phyloP scores from a whole-genome alignment of 768 basidiomycete species.

The Pleurotus djamor region DNA sequence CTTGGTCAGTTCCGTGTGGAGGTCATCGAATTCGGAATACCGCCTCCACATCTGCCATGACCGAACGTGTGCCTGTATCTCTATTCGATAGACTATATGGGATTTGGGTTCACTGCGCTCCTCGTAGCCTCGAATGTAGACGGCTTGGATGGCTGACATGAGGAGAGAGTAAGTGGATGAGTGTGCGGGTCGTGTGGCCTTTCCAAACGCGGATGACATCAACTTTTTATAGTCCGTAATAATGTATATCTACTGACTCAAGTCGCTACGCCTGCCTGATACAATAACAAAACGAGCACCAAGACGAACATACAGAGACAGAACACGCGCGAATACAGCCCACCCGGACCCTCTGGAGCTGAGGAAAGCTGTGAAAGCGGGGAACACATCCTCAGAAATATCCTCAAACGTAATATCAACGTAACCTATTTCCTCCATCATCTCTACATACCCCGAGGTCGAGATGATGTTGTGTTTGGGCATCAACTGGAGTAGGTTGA shows the following conservation, averaged over 20 bases:
- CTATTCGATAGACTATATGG: conserved; percentile 82
- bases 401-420: conserved; percentile 53
- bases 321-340: conserved; percentile 36
- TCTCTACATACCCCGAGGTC: conserved; percentile 35
- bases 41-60: conserved; percentile 94
- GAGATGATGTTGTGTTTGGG: conserved; percentile 50
- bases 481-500: conserved; percentile 36
- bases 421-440: conserved; percentile 50
- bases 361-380: conserved; percentile 52
- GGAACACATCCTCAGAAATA: conserved; percentile 56
- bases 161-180: not conserved
- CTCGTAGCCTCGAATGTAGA: conserved; percentile 69
- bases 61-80: conserved; percentile 84
- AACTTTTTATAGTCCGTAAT: too few species aligned
- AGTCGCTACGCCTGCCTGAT: conserved; percentile 23
- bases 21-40: conserved; percentile 92
- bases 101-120: conserved; percentile 67
- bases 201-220: too few species aligned
- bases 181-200: too few species aligned
- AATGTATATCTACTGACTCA: not conserved
- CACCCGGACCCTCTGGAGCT: conserved; percentile 37
- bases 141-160: conserved; percentile 77
- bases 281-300: conserved; percentile 53
- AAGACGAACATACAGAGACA: conserved; percentile 30
- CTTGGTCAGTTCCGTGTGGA: conserved; percentile 79